Evolutionary conservation across 1,284 basidiomycete genomes (phyloP).

Genomic region (Tilletiopsis washingtonensis): DNA sequence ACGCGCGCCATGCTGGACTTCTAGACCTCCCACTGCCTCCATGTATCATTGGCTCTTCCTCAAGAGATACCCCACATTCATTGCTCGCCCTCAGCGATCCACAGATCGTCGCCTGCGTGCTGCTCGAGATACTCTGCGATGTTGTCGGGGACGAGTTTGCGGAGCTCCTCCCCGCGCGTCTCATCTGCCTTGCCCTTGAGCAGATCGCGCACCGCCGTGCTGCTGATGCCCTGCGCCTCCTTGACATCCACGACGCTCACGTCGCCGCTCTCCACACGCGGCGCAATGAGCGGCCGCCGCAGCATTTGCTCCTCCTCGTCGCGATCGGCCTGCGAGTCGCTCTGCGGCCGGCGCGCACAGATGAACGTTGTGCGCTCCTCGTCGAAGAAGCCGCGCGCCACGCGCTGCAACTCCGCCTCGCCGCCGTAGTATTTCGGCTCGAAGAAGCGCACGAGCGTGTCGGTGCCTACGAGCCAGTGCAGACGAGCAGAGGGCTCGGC

Average conservation of each 20-base stretch:
- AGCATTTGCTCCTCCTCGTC: constrained; percentile 48
- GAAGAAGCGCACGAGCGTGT: constrained; percentile 80
- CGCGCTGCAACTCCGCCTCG: constrained; percentile 54
- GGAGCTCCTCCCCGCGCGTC: not conserved
- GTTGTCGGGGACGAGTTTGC: not conserved
- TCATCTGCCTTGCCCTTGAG: not conserved
- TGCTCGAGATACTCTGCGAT: not conserved
- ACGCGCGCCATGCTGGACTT: no score
- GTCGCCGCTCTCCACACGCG: not conserved
- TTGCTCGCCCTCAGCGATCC: no score
- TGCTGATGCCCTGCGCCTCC: constrained; percentile 5
- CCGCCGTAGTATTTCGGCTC: constrained; percentile 66
- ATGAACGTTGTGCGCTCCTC: constrained; percentile 59
- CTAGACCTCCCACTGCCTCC: no score
- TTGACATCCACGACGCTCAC: constrained; percentile 4
- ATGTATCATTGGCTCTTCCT: no score
- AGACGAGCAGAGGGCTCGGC: constrained; percentile 42
- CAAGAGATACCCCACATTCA: no score
- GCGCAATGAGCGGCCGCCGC: constrained; percentile 40
- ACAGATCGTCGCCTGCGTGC: no score
- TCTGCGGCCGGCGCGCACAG: constrained; percentile 18
- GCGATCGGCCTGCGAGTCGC: not conserved
- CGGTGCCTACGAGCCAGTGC: constrained; percentile 70
- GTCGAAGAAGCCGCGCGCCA: constrained; percentile 59
- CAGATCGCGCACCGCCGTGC: constrained; percentile 1